Base-by-base conservation (phyloP, 305 asterid species). In the Solanum hybrid region DNA sequence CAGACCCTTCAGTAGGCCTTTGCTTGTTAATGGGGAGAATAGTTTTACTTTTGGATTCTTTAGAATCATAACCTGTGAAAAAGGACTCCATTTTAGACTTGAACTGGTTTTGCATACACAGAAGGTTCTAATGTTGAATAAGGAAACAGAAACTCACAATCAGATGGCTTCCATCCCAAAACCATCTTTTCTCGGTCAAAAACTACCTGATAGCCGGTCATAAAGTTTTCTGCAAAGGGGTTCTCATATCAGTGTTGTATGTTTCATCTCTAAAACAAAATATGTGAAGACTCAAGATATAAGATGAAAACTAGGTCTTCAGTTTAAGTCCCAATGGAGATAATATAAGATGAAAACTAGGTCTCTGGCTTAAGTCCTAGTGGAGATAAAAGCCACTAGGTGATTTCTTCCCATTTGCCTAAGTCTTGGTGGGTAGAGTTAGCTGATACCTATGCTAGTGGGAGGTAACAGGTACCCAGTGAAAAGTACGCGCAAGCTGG, bases 51-150 rank as follows among this genome's bases (percentile, higher is more conserved):
- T 90, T 75, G 64, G 92, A 92, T 77, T 89, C 89, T 88, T 85
- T 89, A 24, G 92, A 87, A 90, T 91, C 95, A 69, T 93, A 92
- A 91, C 99, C 98, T 96, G 94, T 35, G 86, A 33, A 76, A 35
- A 88, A 40, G 82, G 33, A 31, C 51, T 33, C 40, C 37, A 26
- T 74, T 22, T 39, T 33, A 88, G 74, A 33, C 86, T 22, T 61
- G 12, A 79, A 64, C 31, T 82, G 14, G 69, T 40, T 82, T 42
- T 18, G 29, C 86, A 51, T 75, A 31, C 35, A 2, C 42, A 3
- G 46, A 85, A 57, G 46, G 77, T 57, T 78, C 71, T 42, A 40
- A 28, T 26, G 71, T 82, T 40, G 16, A 28, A 82, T 7, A 29
- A 34, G 51, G 89, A 24, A 67, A 69, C 74, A 11, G 26, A 75